These are phyloP conservation scores for Chrysoporthe austroafricana DNA, from an alignment of 2,329 filamentous ascomycete genomes.

Conservation along the genomic window DNA sequence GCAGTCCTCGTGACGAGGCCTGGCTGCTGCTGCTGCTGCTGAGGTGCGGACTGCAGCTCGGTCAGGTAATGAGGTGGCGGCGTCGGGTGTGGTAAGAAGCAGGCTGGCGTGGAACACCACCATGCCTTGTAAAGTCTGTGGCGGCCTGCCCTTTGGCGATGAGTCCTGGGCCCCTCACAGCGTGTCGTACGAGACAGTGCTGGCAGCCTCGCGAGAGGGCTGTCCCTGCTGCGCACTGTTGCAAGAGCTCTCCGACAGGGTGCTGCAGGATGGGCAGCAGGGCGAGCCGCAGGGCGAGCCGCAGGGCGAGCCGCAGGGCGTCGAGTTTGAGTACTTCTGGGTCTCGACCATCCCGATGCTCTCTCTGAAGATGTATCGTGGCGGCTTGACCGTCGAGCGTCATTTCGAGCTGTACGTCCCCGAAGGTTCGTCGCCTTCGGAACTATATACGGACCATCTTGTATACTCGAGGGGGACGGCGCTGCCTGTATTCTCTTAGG, in stretches of 20 bases:
- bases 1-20: too few species aligned
- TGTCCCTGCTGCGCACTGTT: neutral
- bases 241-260: neutral
- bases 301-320: neutral
- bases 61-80: too few species aligned
- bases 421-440: too few species aligned
- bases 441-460: too few species aligned
- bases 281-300: neutral
- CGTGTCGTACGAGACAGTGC: neutral
- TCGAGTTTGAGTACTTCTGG: neutral
- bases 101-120: neutral
- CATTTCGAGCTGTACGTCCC: too few species aligned
- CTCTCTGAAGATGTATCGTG: neutral
- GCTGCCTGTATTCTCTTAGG: too few species aligned
- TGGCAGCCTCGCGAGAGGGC: neutral
- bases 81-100: neutral
- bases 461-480: too few species aligned
- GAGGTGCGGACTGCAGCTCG: too few species aligned
- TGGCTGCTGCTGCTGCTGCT: too few species aligned
- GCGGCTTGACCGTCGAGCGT: neutral
- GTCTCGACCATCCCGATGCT: neutral
- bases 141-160: too few species aligned
- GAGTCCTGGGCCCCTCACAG: neutral
- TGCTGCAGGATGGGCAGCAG: neutral
- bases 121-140: too few species aligned